Evolutionary conservation across 148 eudicot species (phyloP).

Genomic region (Dysphania ambrosioides): DNA sequence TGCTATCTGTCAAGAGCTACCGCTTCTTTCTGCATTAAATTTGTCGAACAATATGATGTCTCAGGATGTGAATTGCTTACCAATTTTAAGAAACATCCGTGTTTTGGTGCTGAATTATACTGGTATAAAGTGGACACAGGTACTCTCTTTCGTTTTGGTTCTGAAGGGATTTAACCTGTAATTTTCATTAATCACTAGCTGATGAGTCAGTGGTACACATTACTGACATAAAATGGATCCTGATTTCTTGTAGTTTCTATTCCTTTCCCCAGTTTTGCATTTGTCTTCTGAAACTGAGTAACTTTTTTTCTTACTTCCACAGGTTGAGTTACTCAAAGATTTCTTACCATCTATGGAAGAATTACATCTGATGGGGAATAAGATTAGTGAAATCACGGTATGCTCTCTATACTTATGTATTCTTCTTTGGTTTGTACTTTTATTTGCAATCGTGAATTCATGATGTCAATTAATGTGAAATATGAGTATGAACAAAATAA

Average conservation of each 20-base stretch:
- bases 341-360: constrained; percentile 67
- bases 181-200: background rate
- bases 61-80: constrained; percentile 41
- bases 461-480: background rate
- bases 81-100: constrained; percentile 50
- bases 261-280: constrained; percentile 10
- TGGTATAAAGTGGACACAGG: constrained; percentile 81
- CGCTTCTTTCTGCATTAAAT: constrained; percentile 64
- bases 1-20: constrained; percentile 61
- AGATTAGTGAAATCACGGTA: constrained; percentile 61
- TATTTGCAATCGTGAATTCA: background rate
- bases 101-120: constrained; percentile 77
- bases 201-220: constrained; percentile 6
- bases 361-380: constrained; percentile 87
- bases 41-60: constrained; percentile 62
- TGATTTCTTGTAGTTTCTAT: background rate
- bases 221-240: background rate
- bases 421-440: background rate
- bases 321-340: constrained; percentile 71
- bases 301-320: constrained; percentile 24
- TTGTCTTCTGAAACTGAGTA: constrained; percentile 7
- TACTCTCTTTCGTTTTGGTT: constrained; percentile 21
- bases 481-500: background rate
- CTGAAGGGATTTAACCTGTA: background rate
- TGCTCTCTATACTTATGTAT: background rate